phyloP scores from a whole-genome alignment of 2,329 filamentous ascomycete genomes.

The Pyricularia grisea region DNA sequence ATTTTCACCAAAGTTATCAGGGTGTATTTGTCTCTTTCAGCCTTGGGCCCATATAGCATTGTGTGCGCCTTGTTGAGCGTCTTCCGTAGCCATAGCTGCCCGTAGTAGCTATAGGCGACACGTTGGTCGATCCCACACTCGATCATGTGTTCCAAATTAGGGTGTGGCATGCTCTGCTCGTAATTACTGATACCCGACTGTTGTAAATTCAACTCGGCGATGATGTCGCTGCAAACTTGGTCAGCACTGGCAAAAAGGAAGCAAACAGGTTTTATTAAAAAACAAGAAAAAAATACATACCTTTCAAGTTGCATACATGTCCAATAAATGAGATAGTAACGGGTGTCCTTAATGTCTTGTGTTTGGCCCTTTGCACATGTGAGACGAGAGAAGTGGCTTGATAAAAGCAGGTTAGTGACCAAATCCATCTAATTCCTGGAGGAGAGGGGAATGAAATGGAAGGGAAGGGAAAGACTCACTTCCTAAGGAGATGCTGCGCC shows the following conservation, averaged over 20 bases:
- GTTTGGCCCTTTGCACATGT: neutral
- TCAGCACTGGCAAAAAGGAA: slow-evolving; percentile 9
- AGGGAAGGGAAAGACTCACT: no score
- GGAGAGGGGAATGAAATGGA: neutral
- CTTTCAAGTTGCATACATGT: slow-evolving; percentile 89
- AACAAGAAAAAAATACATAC: slow-evolving; percentile 29
- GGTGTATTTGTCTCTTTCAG: neutral
- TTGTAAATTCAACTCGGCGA: slow-evolving; percentile 68
- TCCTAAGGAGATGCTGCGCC: slow-evolving; percentile 65
- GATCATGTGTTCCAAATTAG: slow-evolving; percentile 39
- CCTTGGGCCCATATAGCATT: slow-evolving; percentile 34
- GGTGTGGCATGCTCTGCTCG: slow-evolving; percentile 57
- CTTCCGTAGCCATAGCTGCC: slow-evolving; percentile 55
- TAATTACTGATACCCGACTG: slow-evolving; percentile 53
- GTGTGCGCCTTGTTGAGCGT: no score
- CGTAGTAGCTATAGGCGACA: slow-evolving; percentile 50
- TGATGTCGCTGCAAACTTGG: slow-evolving; percentile 57
- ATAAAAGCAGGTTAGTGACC: neutral
- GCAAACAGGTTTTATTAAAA: no score
- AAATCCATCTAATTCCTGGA: neutral
- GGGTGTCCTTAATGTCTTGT: slow-evolving; percentile 36
- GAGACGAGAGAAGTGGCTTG: slow-evolving; percentile 35
- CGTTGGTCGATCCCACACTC: slow-evolving; percentile 32
- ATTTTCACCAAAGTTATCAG: neutral
- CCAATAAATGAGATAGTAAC: slow-evolving; percentile 75